Evolutionary conservation across 768 basidiomycete genomes (phyloP).

Genomic region (Boletus insuetus): DNA sequence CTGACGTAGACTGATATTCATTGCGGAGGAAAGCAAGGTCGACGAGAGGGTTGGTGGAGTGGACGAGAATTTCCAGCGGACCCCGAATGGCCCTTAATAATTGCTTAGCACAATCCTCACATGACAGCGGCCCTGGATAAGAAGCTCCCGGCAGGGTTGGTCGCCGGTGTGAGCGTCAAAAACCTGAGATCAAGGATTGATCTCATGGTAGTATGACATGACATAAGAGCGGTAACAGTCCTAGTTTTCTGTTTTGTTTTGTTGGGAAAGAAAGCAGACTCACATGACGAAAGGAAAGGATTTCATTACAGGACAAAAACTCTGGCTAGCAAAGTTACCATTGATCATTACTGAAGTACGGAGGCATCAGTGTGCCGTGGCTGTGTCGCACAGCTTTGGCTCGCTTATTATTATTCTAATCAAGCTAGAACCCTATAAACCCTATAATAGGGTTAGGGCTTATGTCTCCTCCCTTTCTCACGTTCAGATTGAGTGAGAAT

Average conservation of each 20-base stretch:
- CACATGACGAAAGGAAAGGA: no score
- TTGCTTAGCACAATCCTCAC: background rate
- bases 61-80: background rate
- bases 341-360: no score
- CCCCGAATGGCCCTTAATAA: background rate
- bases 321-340: no score
- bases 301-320: no score
- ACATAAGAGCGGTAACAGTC: no score
- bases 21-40: background rate
- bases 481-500: conserved; percentile 19
- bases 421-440: background rate
- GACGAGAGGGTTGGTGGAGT: background rate
- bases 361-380: no score
- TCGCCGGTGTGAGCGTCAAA: background rate
- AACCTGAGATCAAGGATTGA: background rate
- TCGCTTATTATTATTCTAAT: background rate
- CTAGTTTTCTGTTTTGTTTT: no score
- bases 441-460: conserved; percentile 30
- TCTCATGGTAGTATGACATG: no score
- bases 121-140: background rate
- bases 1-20: conserved; percentile 21
- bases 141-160: background rate
- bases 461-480: conserved; percentile 11
- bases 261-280: no score
- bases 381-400: no score